These are phyloP conservation scores for Aspergillus tubingensis DNA, from an alignment of 2,329 filamentous ascomycete species.

Conservation along the genomic window DNA sequence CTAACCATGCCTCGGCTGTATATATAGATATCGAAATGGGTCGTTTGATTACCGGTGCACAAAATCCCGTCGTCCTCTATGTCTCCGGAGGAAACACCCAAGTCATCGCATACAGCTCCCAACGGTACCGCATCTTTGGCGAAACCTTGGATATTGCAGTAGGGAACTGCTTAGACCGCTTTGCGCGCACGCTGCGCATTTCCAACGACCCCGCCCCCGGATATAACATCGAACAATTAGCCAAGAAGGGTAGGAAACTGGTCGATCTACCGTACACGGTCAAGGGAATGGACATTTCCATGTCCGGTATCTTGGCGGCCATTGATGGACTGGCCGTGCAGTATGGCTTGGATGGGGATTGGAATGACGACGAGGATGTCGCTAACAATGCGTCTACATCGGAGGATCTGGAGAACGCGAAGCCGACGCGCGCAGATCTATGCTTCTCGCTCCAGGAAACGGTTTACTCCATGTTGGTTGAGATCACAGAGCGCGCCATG, in stretches of 20 bases:
- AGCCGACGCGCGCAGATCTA: constrained; percentile 74
- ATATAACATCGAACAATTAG: constrained; percentile 96
- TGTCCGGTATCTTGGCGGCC: constrained; percentile 84
- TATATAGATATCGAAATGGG: constrained; percentile 89
- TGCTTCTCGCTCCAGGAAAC: constrained; percentile 97
- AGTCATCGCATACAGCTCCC: constrained; percentile 93
- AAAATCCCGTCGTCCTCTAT: constrained; percentile 92
- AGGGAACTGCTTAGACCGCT: constrained; percentile 94
- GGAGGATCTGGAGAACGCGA: constrained; percentile 40
- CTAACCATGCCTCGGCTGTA: constrained; percentile 1
- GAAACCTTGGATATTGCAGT: constrained; percentile 97
- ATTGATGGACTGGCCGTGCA: constrained; percentile 74
- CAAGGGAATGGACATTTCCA: constrained; percentile 98
- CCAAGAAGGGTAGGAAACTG: constrained; percentile 69
- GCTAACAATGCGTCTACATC: constrained; percentile 22
- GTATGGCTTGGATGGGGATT: constrained; percentile 39
- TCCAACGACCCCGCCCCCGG: constrained; percentile 95
- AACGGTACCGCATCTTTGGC: constrained; percentile 95
- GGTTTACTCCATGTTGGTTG: constrained; percentile 93
- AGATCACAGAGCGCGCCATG: constrained; percentile 98
- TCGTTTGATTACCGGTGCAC: constrained; percentile 82
- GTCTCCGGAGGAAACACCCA: constrained; percentile 96
- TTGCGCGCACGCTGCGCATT: constrained; percentile 86
- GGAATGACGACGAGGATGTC: constrained; percentile 52
- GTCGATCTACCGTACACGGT: constrained; percentile 93